These are phyloP conservation scores for Xylaria grammica DNA, from an alignment of 495 filamentous ascomycete species.

Conservation along the genomic window DNA sequence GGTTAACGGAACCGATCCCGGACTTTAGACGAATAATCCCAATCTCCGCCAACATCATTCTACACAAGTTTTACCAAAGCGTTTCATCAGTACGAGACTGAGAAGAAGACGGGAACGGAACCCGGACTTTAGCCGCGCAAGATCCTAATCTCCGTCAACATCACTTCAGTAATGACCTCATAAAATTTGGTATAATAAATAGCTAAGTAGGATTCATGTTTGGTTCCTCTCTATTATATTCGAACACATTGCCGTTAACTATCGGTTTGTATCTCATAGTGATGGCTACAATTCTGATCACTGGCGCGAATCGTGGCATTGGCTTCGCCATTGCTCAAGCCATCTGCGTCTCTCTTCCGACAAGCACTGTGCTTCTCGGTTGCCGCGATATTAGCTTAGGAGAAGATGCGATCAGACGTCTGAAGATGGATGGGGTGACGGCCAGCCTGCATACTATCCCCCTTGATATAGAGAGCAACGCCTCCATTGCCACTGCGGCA, in stretches of 20 bases:
- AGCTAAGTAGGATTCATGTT: no score
- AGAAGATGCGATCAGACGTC: background rate
- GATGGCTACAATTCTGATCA: constrained; percentile 41
- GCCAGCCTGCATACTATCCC: background rate
- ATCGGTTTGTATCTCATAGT: no score
- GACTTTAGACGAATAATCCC: background rate
- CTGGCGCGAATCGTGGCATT: constrained; percentile 45
- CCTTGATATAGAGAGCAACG: constrained; percentile 5
- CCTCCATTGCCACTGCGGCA: background rate
- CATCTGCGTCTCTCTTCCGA: constrained; percentile 33
- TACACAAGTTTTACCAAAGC: background rate
- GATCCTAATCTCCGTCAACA: no score
- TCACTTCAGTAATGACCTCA: no score
- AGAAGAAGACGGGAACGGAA: no score
- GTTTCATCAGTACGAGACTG: no score
- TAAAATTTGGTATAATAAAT: no score
- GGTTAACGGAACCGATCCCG: background rate
- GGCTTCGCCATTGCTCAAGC: constrained; percentile 42
- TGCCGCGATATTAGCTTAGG: constrained; percentile 17
- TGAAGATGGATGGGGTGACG: background rate
- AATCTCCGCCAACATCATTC: background rate
- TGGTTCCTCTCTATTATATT: no score
- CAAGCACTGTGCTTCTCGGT: constrained; percentile 36
- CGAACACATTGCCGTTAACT: no score
- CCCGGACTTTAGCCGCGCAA: no score